Percentiles rank a stretch among this genome's conserved stretches.
Conservation (phyloP, 495 filamentous ascomycete species). For the Aspergillus homomorphus region DNA sequence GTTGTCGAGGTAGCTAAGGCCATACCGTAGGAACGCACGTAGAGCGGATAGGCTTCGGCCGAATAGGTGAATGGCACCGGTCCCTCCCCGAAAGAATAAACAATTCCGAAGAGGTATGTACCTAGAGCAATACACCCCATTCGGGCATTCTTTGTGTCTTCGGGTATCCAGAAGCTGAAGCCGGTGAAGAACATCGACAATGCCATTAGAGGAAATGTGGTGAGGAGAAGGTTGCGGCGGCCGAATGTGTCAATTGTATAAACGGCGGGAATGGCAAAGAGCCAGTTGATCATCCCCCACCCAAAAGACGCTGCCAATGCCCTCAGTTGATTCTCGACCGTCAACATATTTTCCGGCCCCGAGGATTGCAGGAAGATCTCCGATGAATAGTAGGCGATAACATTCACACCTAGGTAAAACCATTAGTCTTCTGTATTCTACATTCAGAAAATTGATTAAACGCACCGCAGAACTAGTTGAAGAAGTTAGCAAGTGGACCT, state of each 20-base stretch:
- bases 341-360: constrained; percentile 1
- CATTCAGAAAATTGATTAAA: background rate
- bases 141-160: constrained; percentile 35
- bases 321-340: constrained; percentile 43
- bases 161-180: constrained; percentile 73
- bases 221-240: constrained; percentile 72
- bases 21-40: constrained; percentile 69
- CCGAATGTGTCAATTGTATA: constrained; percentile 83
- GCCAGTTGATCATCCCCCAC: constrained; percentile 74
- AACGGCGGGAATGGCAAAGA: constrained; percentile 74
- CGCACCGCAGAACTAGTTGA: constrained; percentile 21
- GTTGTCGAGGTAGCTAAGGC: constrained; percentile 46
- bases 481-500: background rate
- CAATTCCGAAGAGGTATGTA: constrained; percentile 70
- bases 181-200: constrained; percentile 74
- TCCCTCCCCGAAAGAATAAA: constrained; percentile 78
- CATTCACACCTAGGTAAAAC: constrained; percentile 57
- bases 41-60: constrained; percentile 72
- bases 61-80: constrained; percentile 84
- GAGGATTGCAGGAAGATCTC: constrained; percentile 50
- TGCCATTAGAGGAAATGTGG: constrained; percentile 75
- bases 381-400: constrained; percentile 56
- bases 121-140: constrained; percentile 62
- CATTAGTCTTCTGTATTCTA: constrained; percentile 8
- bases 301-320: constrained; percentile 69